A percentile compares a stretch with the other conserved stretches of the same genome.
Conservation (phyloP, 2,329 filamentous ascomycete species). For the Albifimbria verrucaria region DNA sequence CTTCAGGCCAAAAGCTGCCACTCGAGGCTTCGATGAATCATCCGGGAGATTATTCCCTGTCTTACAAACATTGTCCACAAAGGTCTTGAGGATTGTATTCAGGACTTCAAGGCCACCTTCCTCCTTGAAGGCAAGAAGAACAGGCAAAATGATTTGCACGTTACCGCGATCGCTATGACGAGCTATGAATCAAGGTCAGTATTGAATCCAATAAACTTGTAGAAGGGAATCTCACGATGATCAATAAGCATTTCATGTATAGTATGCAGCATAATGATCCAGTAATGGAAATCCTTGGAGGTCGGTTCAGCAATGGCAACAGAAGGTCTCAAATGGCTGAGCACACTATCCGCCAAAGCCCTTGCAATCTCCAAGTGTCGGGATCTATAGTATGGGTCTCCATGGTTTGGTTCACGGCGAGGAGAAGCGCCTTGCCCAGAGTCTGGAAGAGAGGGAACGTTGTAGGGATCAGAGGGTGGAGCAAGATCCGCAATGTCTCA, state of each 20-base stretch:
- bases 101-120: conserved; percentile 71
- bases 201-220: not conserved
- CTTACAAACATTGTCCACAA: conserved; percentile 37
- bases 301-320: conserved; percentile 43
- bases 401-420: conserved; percentile 55
- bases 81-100: conserved; percentile 68
- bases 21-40: conserved; percentile 42
- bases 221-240: conserved; percentile 35
- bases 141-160: conserved; percentile 63
- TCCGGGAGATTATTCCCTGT: conserved; percentile 39
- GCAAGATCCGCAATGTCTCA: conserved; percentile 69
- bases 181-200: conserved; percentile 27
- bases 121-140: conserved; percentile 84
- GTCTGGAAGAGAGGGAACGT: conserved; percentile 85
- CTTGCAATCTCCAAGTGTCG: conserved; percentile 55
- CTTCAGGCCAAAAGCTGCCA: conserved; percentile 62
- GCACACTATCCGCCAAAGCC: conserved; percentile 67
- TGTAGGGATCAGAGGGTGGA: conserved; percentile 74
- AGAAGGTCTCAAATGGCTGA: conserved; percentile 60
- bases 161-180: conserved; percentile 46
- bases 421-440: conserved; percentile 78
- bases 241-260: conserved; percentile 79
- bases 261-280: conserved; percentile 75
- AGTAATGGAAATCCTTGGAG: conserved; percentile 70
- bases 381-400: conserved; percentile 57